Evolutionary conservation across 805 yeast genomes (phyloP), one percentile per base, ranked within the genome.

Genomic region (Schizosaccharomyces japonicus): DNA sequence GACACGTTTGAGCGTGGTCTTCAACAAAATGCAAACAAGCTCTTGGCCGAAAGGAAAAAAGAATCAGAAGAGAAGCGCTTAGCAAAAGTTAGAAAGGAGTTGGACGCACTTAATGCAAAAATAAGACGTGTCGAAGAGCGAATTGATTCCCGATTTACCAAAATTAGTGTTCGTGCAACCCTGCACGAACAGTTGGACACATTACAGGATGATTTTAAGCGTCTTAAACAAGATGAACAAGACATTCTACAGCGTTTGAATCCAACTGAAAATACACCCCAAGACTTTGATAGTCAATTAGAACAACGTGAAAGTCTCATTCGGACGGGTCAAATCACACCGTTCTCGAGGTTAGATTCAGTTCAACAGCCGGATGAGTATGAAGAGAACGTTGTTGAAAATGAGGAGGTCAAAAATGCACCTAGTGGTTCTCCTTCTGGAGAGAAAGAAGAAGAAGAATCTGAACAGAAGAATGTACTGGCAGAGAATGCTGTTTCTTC

Each of bases 251-350:
- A 19, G 11, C 39, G 39, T 44, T 52, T 82, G 11, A 62, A 57
- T 3, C 75, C 75, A 0, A 57, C 76, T n/a, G 56, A 65, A 27
- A 63, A 58, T 31, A 95, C 85, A 55, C 65, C 81, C 3, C 57
- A 62, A 2, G 42, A 29, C 11, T 48, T 48, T 2, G 52, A 44
- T 1, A 74, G 79, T 0, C 80, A 72, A n/a, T 96, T 90, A 56
- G 62, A 83, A 0, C 80, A 79, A 56, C 73, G 73, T 49, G 95
- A 85, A 47, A 85, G 62, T 56, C 66, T 90, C 51, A 72, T 90
- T 0, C 68, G 98, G 52, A 85, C 87, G 0, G 98, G 98, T 27
- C 76, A 83, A 58, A 73, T 84, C 49, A 90, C 98, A 0, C 96
- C 96, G 0, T 90, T 90, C 65, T 93, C 95, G 8, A 72, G 73